Conservation (phyloP, 345 rosid species). For the Sapria himalayana region DNA sequence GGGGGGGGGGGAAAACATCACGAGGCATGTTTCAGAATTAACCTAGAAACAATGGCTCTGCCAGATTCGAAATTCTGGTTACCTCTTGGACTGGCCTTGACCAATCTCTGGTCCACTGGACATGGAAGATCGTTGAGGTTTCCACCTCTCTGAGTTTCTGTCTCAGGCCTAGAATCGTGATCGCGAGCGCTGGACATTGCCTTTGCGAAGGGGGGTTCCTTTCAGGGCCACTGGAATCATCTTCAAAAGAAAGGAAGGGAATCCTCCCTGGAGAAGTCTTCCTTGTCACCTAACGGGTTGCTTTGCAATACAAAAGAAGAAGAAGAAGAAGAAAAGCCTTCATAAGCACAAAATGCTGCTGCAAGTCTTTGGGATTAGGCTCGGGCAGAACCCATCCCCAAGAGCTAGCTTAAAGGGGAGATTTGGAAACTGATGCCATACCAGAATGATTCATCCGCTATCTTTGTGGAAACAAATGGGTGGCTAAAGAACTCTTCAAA, state of each 20-base stretch:
- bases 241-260: constrained; percentile 72
- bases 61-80: constrained; percentile 10
- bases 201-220: constrained; percentile 48
- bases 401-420: constrained; percentile 2
- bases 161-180: constrained; percentile 21
- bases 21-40: too few species aligned
- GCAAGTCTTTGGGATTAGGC: constrained; percentile 11
- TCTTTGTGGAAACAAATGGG: constrained; percentile 41
- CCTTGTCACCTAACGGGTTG: constrained; percentile 25
- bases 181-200: too few species aligned
- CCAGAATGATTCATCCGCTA: constrained; percentile 36
- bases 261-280: constrained; percentile 59
- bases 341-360: constrained; percentile 26
- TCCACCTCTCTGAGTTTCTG: constrained; percentile 19
- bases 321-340: constrained; percentile 28
- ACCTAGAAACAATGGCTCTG: too few species aligned
- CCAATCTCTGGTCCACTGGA: constrained; percentile 25
- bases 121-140: constrained; percentile 21
- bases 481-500: constrained; percentile 94
- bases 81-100: constrained; percentile 32
- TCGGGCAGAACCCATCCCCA: constrained; percentile 5
- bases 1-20: too few species aligned
- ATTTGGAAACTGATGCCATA: constrained; percentile 9
- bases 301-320: too few species aligned
- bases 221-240: constrained; percentile 55